Base-by-base conservation (phyloP, 768 basidiomycete genomes). In the Xerocomellus amylosporus region DNA sequence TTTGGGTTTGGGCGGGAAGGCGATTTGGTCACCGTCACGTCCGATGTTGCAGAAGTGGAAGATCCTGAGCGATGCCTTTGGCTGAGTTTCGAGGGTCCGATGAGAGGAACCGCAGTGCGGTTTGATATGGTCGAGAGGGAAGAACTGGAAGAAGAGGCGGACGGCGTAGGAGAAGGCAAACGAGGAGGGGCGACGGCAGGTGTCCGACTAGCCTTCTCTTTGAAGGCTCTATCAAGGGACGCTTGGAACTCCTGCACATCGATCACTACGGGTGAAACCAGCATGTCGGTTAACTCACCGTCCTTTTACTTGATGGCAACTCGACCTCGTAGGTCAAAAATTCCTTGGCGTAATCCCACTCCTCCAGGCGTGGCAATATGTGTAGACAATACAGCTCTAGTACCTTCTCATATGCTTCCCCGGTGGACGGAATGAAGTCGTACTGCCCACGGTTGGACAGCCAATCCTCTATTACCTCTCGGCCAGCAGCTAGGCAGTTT, bases 271-370 rank as follows among this genome's bases (percentile, higher is more conserved):
- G 28, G 33, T 1, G 15, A 45, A 30, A 34, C 8, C 0, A 40
- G 8, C 0, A 38, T 28, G 26, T 28, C 41, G 41, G 12, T 33
- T 15, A 37, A 69, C 74, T 49, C 64, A 90, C 90, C 74, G 79
- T 74, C 70, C 82, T 77, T 46, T 68, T 73, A 19, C 75, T 71
- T 2, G 66, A 59, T 17, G 77, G 60, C 26, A 93, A 74, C 63
- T 92, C 88, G 24, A 74, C 74, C 64, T 93, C 90, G 59, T 87
- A 88, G 38, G 80, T 75, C 54, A 93, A 64, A 64, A 91, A 92
- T 58, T 90, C 88, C 48, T 74, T 77, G 15, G 86, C 88, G 62
- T 90, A 90, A 19, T 85, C 84, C 90, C 90, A 93, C 62, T 90
- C 85, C 45, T 81, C 82, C 26, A 93, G 66, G 44, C 81, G 81